Evolutionary conservation across 1,284 basidiomycete genomes (phyloP).

Genomic region (Ustilago hordei): DNA sequence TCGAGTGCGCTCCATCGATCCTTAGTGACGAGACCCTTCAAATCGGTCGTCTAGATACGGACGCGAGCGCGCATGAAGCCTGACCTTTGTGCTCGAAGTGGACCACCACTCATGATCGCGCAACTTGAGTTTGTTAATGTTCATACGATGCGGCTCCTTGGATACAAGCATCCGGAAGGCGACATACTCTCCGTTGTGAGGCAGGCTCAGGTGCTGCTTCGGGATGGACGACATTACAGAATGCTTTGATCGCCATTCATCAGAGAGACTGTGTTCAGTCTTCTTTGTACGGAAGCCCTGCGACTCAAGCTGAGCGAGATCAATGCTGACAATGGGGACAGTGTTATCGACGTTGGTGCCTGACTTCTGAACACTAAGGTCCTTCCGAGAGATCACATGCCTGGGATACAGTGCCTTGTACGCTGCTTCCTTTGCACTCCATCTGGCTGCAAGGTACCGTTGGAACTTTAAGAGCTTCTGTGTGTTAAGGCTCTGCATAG

Average conservation of each 20-base stretch:
- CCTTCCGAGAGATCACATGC: conserved; percentile 79
- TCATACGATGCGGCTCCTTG: conserved; percentile 49
- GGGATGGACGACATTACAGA: conserved; percentile 45
- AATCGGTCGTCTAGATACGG: too few species aligned
- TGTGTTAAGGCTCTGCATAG: too few species aligned
- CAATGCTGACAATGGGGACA: conserved; percentile 2
- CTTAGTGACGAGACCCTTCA: too few species aligned
- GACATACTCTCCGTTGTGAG: conserved; percentile 87
- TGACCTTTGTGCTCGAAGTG: conserved; percentile 43
- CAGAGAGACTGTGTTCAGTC: conserved; percentile 33
- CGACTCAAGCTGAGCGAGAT: conserved; percentile 21
- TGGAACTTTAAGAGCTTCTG: conserved; percentile 10
- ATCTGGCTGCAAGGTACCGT: conserved; percentile 42
- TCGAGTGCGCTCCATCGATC: too few species aligned
- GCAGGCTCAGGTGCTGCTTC: conserved; percentile 77
- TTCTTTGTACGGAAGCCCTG: conserved; percentile 34
- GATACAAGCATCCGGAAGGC: conserved; percentile 61
- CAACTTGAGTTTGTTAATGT: conserved; percentile 58
- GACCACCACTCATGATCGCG: conserved; percentile 58
- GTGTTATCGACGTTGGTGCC: background rate
- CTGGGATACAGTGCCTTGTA: conserved; percentile 85
- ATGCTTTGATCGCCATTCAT: conserved; percentile 50
- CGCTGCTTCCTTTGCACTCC: conserved; percentile 82
- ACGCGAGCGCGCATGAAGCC: conserved; percentile 29
- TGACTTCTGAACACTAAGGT: conserved; percentile 72